Evolutionary conservation across 306 rosid genomes (phyloP), one percentile per base, ranked within the genome.

Genomic region (Pterocarpus macrocarpus): DNA sequence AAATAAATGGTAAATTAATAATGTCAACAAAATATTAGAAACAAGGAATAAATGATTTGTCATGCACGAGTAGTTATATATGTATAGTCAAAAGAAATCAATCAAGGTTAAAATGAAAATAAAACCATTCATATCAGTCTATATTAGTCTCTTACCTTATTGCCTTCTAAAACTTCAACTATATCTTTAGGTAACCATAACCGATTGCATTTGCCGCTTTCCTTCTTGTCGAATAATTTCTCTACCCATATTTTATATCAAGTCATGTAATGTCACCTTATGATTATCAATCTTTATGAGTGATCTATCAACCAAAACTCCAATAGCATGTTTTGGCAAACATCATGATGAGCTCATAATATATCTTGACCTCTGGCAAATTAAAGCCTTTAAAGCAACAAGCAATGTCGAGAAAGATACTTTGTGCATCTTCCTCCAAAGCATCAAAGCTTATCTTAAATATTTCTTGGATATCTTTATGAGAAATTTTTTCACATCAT

Each of bases 401-500:
- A 5, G 71, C 49, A 72, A 71, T 52, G 61, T 80, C 84, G 15
- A 80, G 74, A 45, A 73, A 80, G 11, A 69, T 4, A 5, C 4
- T 13, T 13, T 77, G 33, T 43, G 63, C 55, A 8, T 52, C n/a
- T 30, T 77, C 44, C 34, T 41, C 75, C 34, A 77, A 71, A 33
- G 38, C 49, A 78, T 64, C 63, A 45, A 12, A 72, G 16, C 76
- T 83, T 17, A 78, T 9, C 32, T 53, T 64, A 35, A 83, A 76
- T 14, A 64, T 15, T 2, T 64, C 15, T 4, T 52, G 64, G 39
- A 83, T 6, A 1, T 43, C 28, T 5, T 47, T 34, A 1, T 17
- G 14, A 0, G 75, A 69, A 55, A 34, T 41, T 11, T 5, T 71
- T 56, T 72, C 2, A 44, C 64, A 83, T 7, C 6, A 22, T 28